Percentiles rank a stretch among this genome's conserved stretches.
Evolutionary conservation across 1,139 yeast species (phyloP).

Genomic region (Sugiyamaella neomexicana): DNA sequence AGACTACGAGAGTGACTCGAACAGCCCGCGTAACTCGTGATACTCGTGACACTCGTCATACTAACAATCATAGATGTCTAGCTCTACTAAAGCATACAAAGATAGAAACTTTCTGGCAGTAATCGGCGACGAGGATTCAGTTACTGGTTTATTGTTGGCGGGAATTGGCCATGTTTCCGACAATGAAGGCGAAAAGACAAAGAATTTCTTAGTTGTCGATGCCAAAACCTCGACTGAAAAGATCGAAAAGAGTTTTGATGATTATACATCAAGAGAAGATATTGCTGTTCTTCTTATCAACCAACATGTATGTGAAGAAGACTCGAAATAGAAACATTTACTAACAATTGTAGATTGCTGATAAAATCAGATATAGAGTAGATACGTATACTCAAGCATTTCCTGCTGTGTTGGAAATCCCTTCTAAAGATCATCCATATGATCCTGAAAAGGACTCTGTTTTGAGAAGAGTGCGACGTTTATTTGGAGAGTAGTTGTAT

Average conservation of each 20-base stretch:
- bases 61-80: constrained; percentile 18
- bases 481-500: constrained; percentile 74
- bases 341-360: constrained; percentile 55
- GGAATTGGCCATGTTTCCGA: constrained; percentile 89
- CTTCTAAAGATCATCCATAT: constrained; percentile 97
- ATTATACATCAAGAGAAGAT: constrained; percentile 79
- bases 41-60: too few species aligned
- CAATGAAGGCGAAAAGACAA: constrained; percentile 54
- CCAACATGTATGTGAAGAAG: constrained; percentile 56
- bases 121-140: constrained; percentile 96
- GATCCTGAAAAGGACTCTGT: constrained; percentile 97
- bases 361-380: constrained; percentile 75
- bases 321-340: background rate
- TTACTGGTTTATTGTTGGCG: constrained; percentile 92
- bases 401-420: constrained; percentile 95
- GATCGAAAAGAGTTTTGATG: constrained; percentile 71
- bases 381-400: constrained; percentile 87
- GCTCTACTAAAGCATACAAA: constrained; percentile 22
- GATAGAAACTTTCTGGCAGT: constrained; percentile 82
- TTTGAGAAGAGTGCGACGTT: constrained; percentile 86
- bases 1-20: too few species aligned
- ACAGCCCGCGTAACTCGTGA: too few species aligned
- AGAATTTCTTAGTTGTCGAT: constrained; percentile 82
- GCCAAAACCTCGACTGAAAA: constrained; percentile 77
- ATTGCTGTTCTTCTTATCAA: constrained; percentile 90